Evolutionary conservation across 2,329 filamentous ascomycete species (phyloP), one percentile per base, ranked within the genome.

Genomic region (Nemania sp.): DNA sequence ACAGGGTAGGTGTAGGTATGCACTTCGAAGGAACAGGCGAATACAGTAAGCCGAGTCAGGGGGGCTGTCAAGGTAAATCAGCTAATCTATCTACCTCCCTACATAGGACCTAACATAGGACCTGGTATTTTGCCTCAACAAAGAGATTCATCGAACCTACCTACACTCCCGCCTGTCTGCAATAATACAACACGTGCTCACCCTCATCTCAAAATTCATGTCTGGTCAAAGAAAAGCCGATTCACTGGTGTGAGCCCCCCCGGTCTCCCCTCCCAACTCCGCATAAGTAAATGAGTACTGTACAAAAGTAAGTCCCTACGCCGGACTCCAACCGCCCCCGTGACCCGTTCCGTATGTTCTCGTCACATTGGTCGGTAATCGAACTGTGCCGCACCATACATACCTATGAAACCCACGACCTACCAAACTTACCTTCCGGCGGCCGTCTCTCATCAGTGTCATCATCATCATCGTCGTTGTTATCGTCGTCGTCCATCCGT

Each of bases 361-460:
- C 61, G 35, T 64, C 58, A 64, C 50, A 48, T 61, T 58, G 40
- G 61, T 57, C 54, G 47, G 42, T 34, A 57, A 12, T 48, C 13
- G 51, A 35, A 49, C 40, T 32, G 52, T 40, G 54, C 29, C 25
- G 47, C 20, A 49, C 46, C 21, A 29, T 29, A 29, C 25, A 29
- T 29, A 29, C 25, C 25, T 37, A 39, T 17, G 39, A 46, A 59
- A 29, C 21, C 25, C 45, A 13, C 9, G 18, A 39, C 47, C 47
- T 17, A 20, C 17, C 39, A 15, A 52, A 17, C 25, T 13, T 48
- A 32, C 45, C 25, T 25, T 18, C 20, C 25, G 45, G 45, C 21
- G 25, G 25, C 25, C 25, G 25, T 29, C 25, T 29, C 25, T 29
- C 25, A 29, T 29, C 25, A 29, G 3, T 29, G 25, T 29, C 25